phyloP scores from a whole-genome alignment of 1,139 yeast genomes.

The Suhomyces coccinellae region DNA sequence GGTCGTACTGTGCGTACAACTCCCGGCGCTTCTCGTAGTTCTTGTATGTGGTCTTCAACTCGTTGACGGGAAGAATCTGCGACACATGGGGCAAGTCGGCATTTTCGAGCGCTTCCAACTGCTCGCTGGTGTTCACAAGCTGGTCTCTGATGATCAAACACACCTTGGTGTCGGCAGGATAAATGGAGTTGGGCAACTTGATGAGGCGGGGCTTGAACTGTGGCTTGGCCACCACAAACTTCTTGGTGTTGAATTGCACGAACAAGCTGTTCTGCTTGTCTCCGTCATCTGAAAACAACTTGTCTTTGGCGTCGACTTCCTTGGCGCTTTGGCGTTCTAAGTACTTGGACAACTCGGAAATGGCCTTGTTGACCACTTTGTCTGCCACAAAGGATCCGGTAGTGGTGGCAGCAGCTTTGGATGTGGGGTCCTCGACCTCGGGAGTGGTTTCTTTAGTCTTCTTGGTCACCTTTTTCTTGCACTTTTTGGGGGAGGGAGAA shows the following conservation, averaged over 20 bases:
- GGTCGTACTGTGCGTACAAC: conserved; percentile 57
- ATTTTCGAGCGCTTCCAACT: conserved; percentile 60
- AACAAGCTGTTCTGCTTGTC: conserved; percentile 54
- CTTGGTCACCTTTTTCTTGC: conserved; percentile 7
- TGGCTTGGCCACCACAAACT: conserved; percentile 61
- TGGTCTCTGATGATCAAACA: conserved; percentile 75
- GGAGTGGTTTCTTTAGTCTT: conserved; percentile 5
- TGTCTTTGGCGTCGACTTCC: conserved; percentile 27
- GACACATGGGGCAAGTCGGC: conserved; percentile 49
- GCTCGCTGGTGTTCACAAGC: conserved; percentile 57
- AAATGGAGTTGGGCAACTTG: conserved; percentile 51
- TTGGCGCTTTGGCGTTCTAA: conserved; percentile 28
- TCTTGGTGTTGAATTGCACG: conserved; percentile 63
- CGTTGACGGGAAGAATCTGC: conserved; percentile 54
- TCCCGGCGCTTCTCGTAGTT: conserved; percentile 72
- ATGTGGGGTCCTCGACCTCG: not conserved
- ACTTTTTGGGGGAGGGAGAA: conserved; percentile 13
- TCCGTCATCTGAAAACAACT: conserved; percentile 49
- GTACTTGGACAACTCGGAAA: conserved; percentile 53
- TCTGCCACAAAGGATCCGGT: conserved; percentile 9
- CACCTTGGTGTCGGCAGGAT: conserved; percentile 49
- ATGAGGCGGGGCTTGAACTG: conserved; percentile 73
- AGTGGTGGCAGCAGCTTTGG: not conserved
- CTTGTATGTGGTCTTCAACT: conserved; percentile 66
- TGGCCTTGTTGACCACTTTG: conserved; percentile 39